Percentiles rank a stretch among this genome's conserved stretches.
phyloP scores from a whole-genome alignment of 352 stramenopile species.

The Globisporangium radiosum region DNA sequence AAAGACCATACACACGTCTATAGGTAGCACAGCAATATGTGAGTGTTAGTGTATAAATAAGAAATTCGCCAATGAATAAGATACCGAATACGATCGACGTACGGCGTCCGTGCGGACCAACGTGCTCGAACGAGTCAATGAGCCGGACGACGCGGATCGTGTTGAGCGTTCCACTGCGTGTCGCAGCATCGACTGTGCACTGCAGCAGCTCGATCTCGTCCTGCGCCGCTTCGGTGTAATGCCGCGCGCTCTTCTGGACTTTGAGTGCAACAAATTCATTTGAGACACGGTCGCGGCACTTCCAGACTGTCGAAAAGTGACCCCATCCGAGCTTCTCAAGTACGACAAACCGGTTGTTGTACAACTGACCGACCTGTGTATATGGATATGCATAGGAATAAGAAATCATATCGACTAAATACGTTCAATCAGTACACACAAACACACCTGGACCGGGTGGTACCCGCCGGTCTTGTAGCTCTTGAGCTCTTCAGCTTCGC shows the following conservation, averaged over 20 bases:
- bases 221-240: constrained; percentile 97
- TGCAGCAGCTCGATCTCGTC: constrained; percentile 98
- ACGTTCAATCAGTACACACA: too few relatives aligned
- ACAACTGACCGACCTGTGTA: constrained; percentile 78
- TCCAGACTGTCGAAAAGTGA: constrained; percentile 99
- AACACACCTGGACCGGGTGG: constrained; percentile 85
- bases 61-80: background rate
- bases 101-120: constrained; percentile 93
- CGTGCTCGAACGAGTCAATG: constrained; percentile 96
- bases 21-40: background rate
- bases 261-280: constrained; percentile 92
- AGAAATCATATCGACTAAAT: too few relatives aligned
- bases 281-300: constrained; percentile 89
- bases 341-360: constrained; percentile 93
- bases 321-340: constrained; percentile 99
- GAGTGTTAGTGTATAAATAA: too few relatives aligned
- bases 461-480: constrained; percentile 98
- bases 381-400: background rate
- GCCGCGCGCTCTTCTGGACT: constrained; percentile 96
- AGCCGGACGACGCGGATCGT: constrained; percentile 56
- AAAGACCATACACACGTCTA: constrained; percentile 98
- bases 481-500: constrained; percentile 89
- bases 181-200: constrained; percentile 73
- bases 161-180: constrained; percentile 11
- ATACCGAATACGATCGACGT: constrained; percentile 8